Evolutionary conservation across 1,284 basidiomycete genomes (phyloP), one percentile per base, ranked within the genome.

Genomic region (Marasmius fiardii): DNA sequence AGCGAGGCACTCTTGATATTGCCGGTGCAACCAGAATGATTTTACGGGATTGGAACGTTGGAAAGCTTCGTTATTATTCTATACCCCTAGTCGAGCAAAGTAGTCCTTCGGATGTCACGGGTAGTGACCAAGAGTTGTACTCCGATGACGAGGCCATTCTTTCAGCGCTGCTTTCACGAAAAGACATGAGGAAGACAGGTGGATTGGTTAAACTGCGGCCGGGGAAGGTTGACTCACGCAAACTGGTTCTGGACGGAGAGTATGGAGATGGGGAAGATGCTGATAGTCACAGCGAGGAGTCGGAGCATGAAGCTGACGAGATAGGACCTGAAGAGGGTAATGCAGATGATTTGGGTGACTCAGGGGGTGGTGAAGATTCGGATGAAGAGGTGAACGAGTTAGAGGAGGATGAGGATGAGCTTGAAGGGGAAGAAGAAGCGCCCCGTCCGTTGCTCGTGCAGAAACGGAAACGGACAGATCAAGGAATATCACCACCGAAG

Each of bases 21-120:
- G 80, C 85, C 11, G 86, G 85, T 21, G 92, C 95, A 1, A 90
- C 92, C 8, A 87, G 92, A 23, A 80, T 89, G 53, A 78, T 98
- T 41, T 79, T 98, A 43, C 86, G 92, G 24, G 95, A 98, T 73
- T 99, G 95, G 95, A 88, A 83, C 59, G 80, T 79, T 4, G 91
- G 90, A 52, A 86, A 83, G 60, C 83, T 98, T 65, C 81, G 85
- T 14, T 88, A 91, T 65, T 96, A 90, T 73, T 88, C 90, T 5
- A 69, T 79, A 20, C 85, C 87, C 1, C 80, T 16, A 41, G 20
- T 7, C 39, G 39, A 41, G n/a, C 35, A 37, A 41, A 4, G 20
- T n/a, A 20, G 11, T 31, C 10, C 28, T 4, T 60, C 72, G 16
- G 60, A 63, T 23, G 61, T 64, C 16, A 59, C 63, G 24, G 63